Evolutionary conservation across 805 yeast genomes (phyloP), one percentile per base, ranked within the genome.

Genomic region (Sugiyamaella smithiae): DNA sequence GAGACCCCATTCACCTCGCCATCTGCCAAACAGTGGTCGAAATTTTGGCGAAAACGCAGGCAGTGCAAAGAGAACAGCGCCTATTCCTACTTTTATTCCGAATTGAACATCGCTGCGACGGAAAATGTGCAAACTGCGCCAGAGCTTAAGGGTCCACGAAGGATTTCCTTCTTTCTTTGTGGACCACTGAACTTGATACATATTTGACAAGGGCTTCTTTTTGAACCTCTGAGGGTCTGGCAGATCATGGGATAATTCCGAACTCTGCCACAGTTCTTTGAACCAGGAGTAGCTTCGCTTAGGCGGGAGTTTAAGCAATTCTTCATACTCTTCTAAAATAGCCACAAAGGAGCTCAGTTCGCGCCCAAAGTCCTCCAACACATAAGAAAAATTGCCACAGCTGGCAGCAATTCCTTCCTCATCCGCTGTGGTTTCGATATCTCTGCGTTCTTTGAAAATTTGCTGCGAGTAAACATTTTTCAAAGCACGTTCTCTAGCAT

Each of bases 1-100:
- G 32, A 87, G 66, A 0, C 88, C 82, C 96, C 96, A 87, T 62
- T 87, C 96, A 12, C 85, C 84, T 54, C 90, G 68, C 88, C 88
- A 85, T 36, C 71, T 73, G 41, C 68, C 74, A 57, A 86, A 88
- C 1, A 62, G 53, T 4, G 71, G 69, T 44, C 81, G 71, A 0
- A 88, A 78, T 9, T 62, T 60, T 2, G 82, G 81, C 23, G 78
- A 59, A 57, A 80, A 86, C 1, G 95, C 95, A 48, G 88, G 80
- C 0, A 77, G 56, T 0, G 89, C 81, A 24, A 87, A 67, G 4
- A 76, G 67, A 46, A 84, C 72, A 0, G 91, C 85, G 0, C 96
- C 96, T 9, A 85, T 59, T 0, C 89, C 93, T 11, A 86, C 95
- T 38, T 91, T 69, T 23, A 87, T 66, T 1, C 93, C 95, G 61